These are phyloP conservation scores for Candida ulmi DNA, from an alignment of 805 yeast genomes.

Conservation along the genomic window DNA sequence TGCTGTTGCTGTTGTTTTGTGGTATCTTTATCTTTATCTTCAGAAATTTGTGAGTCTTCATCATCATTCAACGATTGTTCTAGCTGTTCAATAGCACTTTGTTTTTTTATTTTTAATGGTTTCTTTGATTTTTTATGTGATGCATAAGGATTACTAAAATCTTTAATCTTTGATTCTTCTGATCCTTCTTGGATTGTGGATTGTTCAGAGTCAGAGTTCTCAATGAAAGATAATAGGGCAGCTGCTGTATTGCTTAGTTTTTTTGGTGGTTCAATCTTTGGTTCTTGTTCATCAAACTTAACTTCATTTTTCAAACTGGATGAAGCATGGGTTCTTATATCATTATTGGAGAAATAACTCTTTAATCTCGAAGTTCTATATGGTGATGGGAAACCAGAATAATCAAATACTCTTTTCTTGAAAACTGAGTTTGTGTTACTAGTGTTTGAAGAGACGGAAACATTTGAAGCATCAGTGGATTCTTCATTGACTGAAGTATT, in stretches of 20 bases:
- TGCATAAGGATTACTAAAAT: conserved; percentile 39
- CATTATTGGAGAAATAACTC: conserved; percentile 9
- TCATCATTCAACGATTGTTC: conserved; percentile 14
- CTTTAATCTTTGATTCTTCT: conserved; percentile 8
- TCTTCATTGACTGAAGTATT: conserved; percentile 12
- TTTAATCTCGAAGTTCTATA: conserved; percentile 28
- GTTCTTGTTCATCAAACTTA: not conserved
- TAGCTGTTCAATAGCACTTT: conserved; percentile 15
- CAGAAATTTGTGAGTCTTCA: not conserved
- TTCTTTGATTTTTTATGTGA: conserved; percentile 9
- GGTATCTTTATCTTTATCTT: too few species aligned
- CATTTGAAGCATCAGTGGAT: conserved; percentile 8
- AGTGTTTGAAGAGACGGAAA: conserved; percentile 14
- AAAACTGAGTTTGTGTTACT: conserved; percentile 19
- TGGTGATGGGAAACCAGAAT: conserved; percentile 33
- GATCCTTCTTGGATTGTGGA: conserved; percentile 5
- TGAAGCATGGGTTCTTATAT: conserved; percentile 2
- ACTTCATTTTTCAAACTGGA: not conserved
- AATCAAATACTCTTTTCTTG: conserved; percentile 30
- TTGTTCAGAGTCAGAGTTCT: conserved; percentile 17
- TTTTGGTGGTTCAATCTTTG: conserved; percentile 13
- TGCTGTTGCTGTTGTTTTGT: too few species aligned
- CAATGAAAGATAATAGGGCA: conserved; percentile 41
- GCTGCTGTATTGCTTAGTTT: conserved; percentile 43
- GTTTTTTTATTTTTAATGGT: conserved; percentile 6